Evolutionary conservation across 2,329 filamentous ascomycete species (phyloP), one percentile per base, ranked within the genome.

Genomic region (Simplicillium aogashimaense): DNA sequence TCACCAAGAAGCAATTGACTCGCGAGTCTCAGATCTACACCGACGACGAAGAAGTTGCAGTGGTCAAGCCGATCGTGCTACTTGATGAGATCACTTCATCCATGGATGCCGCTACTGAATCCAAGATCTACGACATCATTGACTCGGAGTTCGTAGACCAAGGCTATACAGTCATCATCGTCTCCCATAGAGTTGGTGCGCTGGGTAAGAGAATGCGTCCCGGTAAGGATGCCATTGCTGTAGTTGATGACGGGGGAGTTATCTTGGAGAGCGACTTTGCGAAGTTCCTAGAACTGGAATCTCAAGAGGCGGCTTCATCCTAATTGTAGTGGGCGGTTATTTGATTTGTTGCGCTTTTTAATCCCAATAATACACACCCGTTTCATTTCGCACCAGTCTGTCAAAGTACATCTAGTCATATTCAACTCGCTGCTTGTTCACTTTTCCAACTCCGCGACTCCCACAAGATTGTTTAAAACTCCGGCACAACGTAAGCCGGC

Each of bases 111-210:
- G 45, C 34, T 1, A 64, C 57, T 0, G 60, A 65, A 43, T 44
- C 51, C 1, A 43, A 38, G 1, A 55, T 64, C 7, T 48, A 57
- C 11, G 36, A 47, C 11, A 53, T 65, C 15, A 49, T 63, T 7
- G 47, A 51, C 7, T 38, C 35, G 3, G 49, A 50, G 11, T 51
- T 51, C 28, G 36, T 41, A 2, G 37, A 58, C 3, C 39, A 54
- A 7, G 58, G 62, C 16, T 54, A 62, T 29, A 62, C 61, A 1
- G 56, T 60, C 3, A 49, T 64, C 7, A 52, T 58, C 29, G 51
- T 65, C 30, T 50, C 60, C 1, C 61, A 62, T 50, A 50, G 59
- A 37, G 32, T 63, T 6, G 50, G 49, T 15, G 50, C 45, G 3
- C 42, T 59, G 7, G 32, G 45, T 0, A 44, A 49, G 5, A 42